phyloP scores from a whole-genome alignment of 2,329 filamentous ascomycete species.

The Trichocomaceae sp. region DNA sequence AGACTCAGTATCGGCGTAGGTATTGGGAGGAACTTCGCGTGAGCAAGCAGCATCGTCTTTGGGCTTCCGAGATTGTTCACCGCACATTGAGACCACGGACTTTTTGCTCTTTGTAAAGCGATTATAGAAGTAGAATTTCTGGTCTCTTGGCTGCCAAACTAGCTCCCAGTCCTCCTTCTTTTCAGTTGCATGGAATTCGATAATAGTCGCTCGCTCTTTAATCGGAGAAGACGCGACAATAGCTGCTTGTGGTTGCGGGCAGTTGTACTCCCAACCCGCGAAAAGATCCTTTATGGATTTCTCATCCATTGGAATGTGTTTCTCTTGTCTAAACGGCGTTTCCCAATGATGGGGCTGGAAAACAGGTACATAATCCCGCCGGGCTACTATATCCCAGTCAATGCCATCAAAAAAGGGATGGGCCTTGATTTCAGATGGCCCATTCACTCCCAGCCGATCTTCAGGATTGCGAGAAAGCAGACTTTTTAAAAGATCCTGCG shows the following conservation, averaged over 20 bases:
- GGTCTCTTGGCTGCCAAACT: not conserved
- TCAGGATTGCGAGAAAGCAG: slow-evolving; percentile 13
- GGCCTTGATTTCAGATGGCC: slow-evolving; percentile 13
- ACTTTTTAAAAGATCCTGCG: slow-evolving; percentile 3
- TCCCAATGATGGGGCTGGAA: slow-evolving; percentile 2
- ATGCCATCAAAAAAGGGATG: slow-evolving; percentile 14
- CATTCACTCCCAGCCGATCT: slow-evolving; percentile 12
- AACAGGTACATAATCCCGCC: slow-evolving; percentile 1
- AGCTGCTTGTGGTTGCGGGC: no score
- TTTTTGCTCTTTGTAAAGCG: slow-evolving; percentile 1
- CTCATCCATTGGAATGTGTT: not conserved
- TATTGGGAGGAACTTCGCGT: no score
- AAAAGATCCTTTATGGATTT: not conserved
- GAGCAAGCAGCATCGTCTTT: no score
- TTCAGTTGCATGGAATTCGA: not conserved
- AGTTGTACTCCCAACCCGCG: not conserved
- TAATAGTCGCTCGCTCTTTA: no score
- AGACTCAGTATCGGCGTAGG: not conserved
- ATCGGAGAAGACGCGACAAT: no score
- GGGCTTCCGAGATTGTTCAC: not conserved
- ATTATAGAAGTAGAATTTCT: slow-evolving; percentile 5
- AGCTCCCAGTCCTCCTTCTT: slow-evolving; percentile 3
- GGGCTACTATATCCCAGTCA: slow-evolving; percentile 12
- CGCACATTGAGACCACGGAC: not conserved
- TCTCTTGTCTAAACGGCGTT: not conserved